Percentiles rank a stretch among this genome's conserved stretches.
phyloP scores from a whole-genome alignment of 2,329 filamentous ascomycete species.

The Penicillium capsulatum region DNA sequence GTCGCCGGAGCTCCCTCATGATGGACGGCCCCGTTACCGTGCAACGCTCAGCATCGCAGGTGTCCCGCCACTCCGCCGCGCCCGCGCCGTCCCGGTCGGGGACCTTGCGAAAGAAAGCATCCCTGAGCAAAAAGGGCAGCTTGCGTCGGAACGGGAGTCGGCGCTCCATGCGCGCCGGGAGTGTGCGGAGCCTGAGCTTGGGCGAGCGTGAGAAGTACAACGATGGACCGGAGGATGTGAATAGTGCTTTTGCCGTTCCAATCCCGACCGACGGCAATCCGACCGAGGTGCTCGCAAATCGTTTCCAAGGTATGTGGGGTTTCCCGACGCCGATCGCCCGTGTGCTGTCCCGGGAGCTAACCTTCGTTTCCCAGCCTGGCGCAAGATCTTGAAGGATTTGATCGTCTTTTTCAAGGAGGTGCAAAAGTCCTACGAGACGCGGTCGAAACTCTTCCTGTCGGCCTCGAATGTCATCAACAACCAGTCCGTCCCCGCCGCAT shows the following conservation, averaged over 20 bases:
- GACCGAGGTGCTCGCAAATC: constrained; percentile 77
- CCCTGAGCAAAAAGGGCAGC: constrained; percentile 68
- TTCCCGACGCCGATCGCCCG: background rate
- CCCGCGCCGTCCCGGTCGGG: constrained; percentile 52
- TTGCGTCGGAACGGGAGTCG: constrained; percentile 76
- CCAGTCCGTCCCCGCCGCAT: constrained; percentile 66
- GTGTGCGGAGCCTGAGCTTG: constrained; percentile 73
- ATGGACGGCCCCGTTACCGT: constrained; percentile 31
- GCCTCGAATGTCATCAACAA: constrained; percentile 82
- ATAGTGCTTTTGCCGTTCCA: constrained; percentile 84
- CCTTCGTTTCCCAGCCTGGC: constrained; percentile 63
- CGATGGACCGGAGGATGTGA: constrained; percentile 57
- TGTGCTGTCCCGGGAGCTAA: background rate
- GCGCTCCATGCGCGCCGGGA: constrained; percentile 77
- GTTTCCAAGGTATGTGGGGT: constrained; percentile 73
- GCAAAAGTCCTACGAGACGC: constrained; percentile 80
- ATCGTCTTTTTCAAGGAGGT: constrained; percentile 93
- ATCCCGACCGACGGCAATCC: constrained; percentile 83
- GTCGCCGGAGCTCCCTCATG: constrained; percentile 33
- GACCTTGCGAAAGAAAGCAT: constrained; percentile 85
- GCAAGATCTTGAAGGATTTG: constrained; percentile 89
- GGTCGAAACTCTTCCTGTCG: constrained; percentile 76
- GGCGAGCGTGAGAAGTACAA: constrained; percentile 57
- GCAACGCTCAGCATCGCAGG: constrained; percentile 41
- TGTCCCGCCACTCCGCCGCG: constrained; percentile 42